Percentiles rank a stretch among this genome's conserved stretches.
Conservation (phyloP, 1,284 basidiomycete species). For the Meira nashicola region DNA sequence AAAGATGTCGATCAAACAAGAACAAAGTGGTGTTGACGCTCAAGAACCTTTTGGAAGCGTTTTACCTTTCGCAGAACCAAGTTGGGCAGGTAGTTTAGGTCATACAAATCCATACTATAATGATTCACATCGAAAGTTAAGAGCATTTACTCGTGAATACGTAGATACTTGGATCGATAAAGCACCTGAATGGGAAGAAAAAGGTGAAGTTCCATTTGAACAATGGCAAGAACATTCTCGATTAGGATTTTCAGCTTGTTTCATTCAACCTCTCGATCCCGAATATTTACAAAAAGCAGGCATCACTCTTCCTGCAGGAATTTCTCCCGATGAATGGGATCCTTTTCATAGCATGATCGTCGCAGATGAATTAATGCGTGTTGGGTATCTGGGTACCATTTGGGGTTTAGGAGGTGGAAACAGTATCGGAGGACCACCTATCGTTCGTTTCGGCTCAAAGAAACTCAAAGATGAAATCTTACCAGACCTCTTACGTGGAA, state of each 20-base stretch:
- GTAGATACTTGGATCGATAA: slow-evolving; percentile 14
- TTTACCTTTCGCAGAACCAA: slow-evolving; percentile 17
- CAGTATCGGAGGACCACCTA: slow-evolving; percentile 3
- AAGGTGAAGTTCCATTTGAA: slow-evolving; percentile 3
- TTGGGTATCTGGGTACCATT: slow-evolving; percentile 4
- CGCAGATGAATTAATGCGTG: slow-evolving; percentile 14
- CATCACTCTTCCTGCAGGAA: slow-evolving; percentile 15
- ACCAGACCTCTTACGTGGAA: slow-evolving; percentile 6
- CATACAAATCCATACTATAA: slow-evolving; percentile 16
- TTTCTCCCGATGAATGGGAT: slow-evolving; percentile 15
- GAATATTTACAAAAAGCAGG: slow-evolving; percentile 10
- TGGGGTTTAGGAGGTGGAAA: slow-evolving; percentile 10
- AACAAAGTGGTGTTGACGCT: neutral
- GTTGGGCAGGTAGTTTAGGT: slow-evolving; percentile 7
- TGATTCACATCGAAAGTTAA: slow-evolving; percentile 16
- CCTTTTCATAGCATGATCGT: slow-evolving; percentile 15
- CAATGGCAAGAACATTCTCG: slow-evolving; percentile 4
- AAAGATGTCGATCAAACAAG: neutral
- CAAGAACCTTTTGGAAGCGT: slow-evolving; percentile 5
- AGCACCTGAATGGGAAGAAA: slow-evolving; percentile 13
- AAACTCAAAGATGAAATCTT: slow-evolving; percentile 8
- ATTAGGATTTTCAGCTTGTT: slow-evolving; percentile 12
- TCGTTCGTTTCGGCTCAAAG: slow-evolving; percentile 4
- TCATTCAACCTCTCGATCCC: slow-evolving; percentile 11
- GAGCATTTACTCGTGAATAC: slow-evolving; percentile 9